Percentiles rank a stretch among this genome's conserved stretches.
phyloP scores from a whole-genome alignment of 257 asterid species.

The Ilex aquifolium region DNA sequence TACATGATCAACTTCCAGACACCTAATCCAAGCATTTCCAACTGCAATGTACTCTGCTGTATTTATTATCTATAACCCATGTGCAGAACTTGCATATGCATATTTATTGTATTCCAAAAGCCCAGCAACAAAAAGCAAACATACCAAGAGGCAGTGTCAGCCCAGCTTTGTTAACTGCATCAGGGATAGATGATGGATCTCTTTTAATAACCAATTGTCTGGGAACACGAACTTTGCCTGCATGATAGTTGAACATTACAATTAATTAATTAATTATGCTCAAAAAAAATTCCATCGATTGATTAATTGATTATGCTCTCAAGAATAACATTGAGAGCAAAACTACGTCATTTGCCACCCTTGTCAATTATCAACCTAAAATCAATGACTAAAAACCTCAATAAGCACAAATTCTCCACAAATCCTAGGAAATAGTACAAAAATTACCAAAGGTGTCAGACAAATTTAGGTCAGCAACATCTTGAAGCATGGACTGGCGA shows the following conservation, averaged over 20 bases:
- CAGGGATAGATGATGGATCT: constrained; percentile 51
- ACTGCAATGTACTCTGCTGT: too few relatives aligned
- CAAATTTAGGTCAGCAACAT: constrained; percentile 76
- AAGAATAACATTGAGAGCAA: too few relatives aligned
- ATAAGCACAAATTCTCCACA: not conserved
- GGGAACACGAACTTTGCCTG: constrained; percentile 69
- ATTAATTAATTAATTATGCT: too few relatives aligned
- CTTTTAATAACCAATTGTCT: constrained; percentile 68
- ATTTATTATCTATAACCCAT: too few relatives aligned
- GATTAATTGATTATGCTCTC: too few relatives aligned
- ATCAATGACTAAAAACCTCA: not conserved
- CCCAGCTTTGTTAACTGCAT: constrained; percentile 63
- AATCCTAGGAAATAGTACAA: not conserved
- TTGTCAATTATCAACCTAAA: too few relatives aligned
- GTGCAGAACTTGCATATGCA: too few relatives aligned
- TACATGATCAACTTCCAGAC: too few relatives aligned
- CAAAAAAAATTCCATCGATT: too few relatives aligned
- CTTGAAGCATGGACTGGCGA: constrained; percentile 95
- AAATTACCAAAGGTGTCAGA: constrained; percentile 65
- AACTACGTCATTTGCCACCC: too few relatives aligned
- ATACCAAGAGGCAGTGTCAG: constrained; percentile 72
- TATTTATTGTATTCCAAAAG: too few relatives aligned
- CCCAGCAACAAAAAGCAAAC: not conserved
- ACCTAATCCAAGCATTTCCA: too few relatives aligned
- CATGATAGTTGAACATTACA: not conserved